Evolutionary conservation across 306 rosid genomes (phyloP).

Genomic region (Astragalus membranaceus): DNA sequence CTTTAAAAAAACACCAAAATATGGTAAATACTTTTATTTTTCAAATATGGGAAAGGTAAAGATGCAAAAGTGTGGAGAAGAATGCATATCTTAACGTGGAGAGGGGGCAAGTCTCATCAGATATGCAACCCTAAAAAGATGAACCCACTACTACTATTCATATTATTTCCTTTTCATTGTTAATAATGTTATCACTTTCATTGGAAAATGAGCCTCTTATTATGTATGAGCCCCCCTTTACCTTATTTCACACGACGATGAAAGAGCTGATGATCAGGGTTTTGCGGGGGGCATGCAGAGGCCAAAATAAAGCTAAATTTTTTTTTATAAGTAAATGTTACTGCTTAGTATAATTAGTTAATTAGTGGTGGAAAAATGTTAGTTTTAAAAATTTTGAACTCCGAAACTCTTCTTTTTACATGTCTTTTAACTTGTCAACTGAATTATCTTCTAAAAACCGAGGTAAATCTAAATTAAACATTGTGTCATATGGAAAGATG

Average conservation of each 20-base stretch:
- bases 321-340: no score
- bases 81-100: conserved; percentile 40
- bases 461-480: conserved; percentile 19
- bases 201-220: conserved; percentile 40
- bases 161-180: conserved; percentile 33
- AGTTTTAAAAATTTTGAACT: no score
- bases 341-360: no score
- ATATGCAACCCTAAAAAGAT: conserved; percentile 51
- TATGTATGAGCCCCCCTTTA: neutral
- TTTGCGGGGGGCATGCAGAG: conserved; percentile 37
- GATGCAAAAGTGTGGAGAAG: conserved; percentile 20
- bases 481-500: conserved; percentile 25
- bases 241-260: conserved; percentile 19
- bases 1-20: conserved; percentile 23
- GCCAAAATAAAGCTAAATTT: neutral
- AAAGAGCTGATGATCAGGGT: conserved; percentile 28
- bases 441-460: no score
- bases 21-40: neutral
- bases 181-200: neutral
- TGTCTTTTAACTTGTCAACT: no score
- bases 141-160: conserved; percentile 34
- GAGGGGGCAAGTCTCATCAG: conserved; percentile 52
- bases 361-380: no score
- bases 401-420: no score
- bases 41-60: neutral